Evolutionary conservation across 2,329 filamentous ascomycete species (phyloP), one percentile per base, ranked within the genome.

Genomic region (Botryosphaeria agaves): DNA sequence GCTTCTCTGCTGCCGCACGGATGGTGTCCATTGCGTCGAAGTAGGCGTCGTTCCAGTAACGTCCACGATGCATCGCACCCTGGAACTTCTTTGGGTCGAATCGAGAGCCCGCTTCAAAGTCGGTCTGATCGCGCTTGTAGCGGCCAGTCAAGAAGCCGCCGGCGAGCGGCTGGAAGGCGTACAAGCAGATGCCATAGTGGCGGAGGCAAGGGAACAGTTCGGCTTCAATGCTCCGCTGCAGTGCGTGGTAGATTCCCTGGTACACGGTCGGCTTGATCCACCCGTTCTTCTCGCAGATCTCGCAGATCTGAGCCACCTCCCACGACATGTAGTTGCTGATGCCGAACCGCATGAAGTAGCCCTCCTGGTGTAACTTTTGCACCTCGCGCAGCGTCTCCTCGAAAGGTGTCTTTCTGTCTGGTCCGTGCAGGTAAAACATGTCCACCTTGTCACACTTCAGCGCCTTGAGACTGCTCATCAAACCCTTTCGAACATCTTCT

Each of bases 381-480:
- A 67, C 55, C 16, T 51, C 60, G 5, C 47, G 42, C n/a, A 66
- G 45, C 1, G 62, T 64, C 4, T 57, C 54, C 29, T 59, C 55
- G 30, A 56, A 52, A 0, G 62, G 59, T 2, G 51, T 56, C 0
- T 43, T 55, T n/a, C 55, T 48, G 38, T 68, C 63, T 31, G 62
- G 62, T 1, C 50, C 55, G 36, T 68, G 63, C 3, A 68, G 52
- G 34, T 67, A 68, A 41, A 53, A 64, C 30, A 63, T 55, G 23
- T 66, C 52, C 2, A 67, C 44, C 34, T 52, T 53, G 16, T 50
- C 42, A 0, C 50, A 44, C 19, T 52, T 42, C 9, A 65, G 45
- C 1, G 53, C 56, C 23, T 45, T 35, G 17, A 63, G 36, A 11
- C 53, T 56, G 7, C 48, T 42, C 18, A 41, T 33, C 4, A 63